Percentiles rank a stretch among this genome's conserved stretches.
Evolutionary conservation across 2,329 filamentous ascomycete species (phyloP).

Genomic region (Ploettnerulaceae sp.): DNA sequence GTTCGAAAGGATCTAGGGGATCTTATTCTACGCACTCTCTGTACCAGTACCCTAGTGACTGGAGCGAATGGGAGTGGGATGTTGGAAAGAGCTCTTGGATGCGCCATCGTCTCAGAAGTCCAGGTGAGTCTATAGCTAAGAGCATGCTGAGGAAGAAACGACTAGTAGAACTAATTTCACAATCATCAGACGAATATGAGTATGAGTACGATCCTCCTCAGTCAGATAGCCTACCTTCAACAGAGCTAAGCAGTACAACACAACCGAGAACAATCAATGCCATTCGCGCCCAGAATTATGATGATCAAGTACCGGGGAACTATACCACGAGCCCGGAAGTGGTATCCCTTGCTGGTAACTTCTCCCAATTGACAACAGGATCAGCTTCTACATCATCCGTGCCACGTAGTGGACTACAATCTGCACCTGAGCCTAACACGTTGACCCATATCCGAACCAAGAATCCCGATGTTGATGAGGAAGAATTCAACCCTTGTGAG

Average conservation of each 20-base stretch:
- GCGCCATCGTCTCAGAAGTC: conserved; percentile 4
- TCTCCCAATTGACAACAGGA: too few relatives aligned
- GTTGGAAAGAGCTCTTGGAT: not conserved
- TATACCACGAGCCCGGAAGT: too few relatives aligned
- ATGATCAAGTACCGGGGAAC: not conserved
- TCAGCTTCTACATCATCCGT: too few relatives aligned
- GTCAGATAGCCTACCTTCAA: not conserved
- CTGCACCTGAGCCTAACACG: too few relatives aligned
- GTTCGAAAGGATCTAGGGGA: not conserved
- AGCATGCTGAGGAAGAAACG: too few relatives aligned
- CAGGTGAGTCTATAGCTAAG: too few relatives aligned
- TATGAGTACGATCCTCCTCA: conserved; percentile 4
- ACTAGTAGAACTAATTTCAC: too few relatives aligned
- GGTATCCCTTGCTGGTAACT: too few relatives aligned
- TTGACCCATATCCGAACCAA: conserved; percentile 9
- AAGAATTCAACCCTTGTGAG: conserved; percentile 14
- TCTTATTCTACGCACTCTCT: not conserved
- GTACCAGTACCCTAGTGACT: conserved; percentile 6
- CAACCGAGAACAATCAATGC: not conserved
- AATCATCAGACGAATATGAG: conserved; percentile 13
- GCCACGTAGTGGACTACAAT: not conserved
- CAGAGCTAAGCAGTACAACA: not conserved
- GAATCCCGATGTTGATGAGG: not conserved
- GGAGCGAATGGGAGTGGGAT: conserved; percentile 14
- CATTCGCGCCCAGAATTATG: not conserved